phyloP scores from a whole-genome alignment of 2,329 filamentous ascomycete species.

The Sphaerostilbella broomeana region DNA sequence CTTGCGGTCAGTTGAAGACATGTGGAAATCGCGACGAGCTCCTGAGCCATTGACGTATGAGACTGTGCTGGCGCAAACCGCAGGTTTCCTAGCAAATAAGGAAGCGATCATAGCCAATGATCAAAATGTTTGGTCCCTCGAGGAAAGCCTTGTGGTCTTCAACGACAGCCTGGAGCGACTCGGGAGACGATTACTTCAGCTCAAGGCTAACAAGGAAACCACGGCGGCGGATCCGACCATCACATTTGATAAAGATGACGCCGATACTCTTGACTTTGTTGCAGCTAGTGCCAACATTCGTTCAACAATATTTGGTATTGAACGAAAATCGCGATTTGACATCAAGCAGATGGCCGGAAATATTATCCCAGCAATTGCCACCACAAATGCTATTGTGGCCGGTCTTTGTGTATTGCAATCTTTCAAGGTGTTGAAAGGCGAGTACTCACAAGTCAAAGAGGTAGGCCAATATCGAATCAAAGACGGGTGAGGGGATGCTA shows the following conservation, averaged over 20 bases:
- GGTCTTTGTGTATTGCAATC: constrained; percentile 86
- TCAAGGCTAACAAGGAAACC: constrained; percentile 45
- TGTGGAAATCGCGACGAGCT: constrained; percentile 82
- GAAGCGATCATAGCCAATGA: constrained; percentile 56
- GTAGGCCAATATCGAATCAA: constrained; percentile 34
- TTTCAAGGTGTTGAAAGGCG: constrained; percentile 77
- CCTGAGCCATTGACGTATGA: constrained; percentile 70
- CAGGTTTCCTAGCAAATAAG: constrained; percentile 41
- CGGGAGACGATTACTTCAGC: constrained; percentile 62
- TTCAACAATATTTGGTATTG: constrained; percentile 83
- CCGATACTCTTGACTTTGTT: constrained; percentile 92
- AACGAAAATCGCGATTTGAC: constrained; percentile 84
- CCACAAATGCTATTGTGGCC: constrained; percentile 94
- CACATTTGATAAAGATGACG: constrained; percentile 93
- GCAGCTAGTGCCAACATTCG: constrained; percentile 84
- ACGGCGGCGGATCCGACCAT: constrained; percentile 58
- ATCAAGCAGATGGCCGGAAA: constrained; percentile 99
- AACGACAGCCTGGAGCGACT: constrained; percentile 74
- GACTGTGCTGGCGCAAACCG: constrained; percentile 46
- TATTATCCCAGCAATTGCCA: constrained; percentile 97
- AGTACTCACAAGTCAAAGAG: constrained; percentile 68
- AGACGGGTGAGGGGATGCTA: neutral
- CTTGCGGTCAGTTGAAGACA: constrained; percentile 80
- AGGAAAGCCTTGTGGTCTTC: constrained; percentile 82
- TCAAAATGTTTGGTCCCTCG: constrained; percentile 72